Evolutionary conservation across 148 eudicot genomes (phyloP), one percentile per base, ranked within the genome.

Genomic region (Dysphania ambrosioides): DNA sequence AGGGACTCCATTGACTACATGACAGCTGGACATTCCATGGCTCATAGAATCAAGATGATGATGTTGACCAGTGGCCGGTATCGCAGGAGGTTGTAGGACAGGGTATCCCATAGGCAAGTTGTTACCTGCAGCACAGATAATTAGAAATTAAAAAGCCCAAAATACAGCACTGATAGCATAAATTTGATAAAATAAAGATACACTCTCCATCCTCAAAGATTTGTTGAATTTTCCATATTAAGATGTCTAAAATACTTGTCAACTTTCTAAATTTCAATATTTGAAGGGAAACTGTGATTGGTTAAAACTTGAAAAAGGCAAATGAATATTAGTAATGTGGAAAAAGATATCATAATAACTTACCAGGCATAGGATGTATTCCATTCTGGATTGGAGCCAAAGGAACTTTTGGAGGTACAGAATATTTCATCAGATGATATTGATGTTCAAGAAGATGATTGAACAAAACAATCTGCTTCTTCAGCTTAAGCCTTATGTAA

Each of bases 81-180:
- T 72, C 57, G 90, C 91, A 67, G 90, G 91, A 65, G 88, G 96
- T 59, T 82, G 99, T 47, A 95, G 85, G 73, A 92, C 97, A 5
- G 99, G 99, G 88, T 95, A 95, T 78, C 99, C 99, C 93, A 95
- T 92, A 8, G 99, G 97, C 80, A 95, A 77, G 81, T 89, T 95
- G 88, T 91, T 92, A 80, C 87, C 99, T 95, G 97, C 88, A 85
- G 83, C 77, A 80, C 77, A 84, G 69, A 87, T 30, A 70, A 75
- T 67, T 36, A n/a, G 72, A 63, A 77, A 63, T 82, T 66, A 89
- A 78, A 71, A 83, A 79, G n/a, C 66, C 32, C 70, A 75, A 36
- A 75, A 31, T 5, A 62, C 35, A 30, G 31, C 13, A 36, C 1
- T 29, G 0, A 19, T 21, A 26, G 26, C 27, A 1, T 49, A 42